Evolutionary conservation across 176 grass and related monocot genomes (phyloP).

Genomic region (Avena eriantha): DNA sequence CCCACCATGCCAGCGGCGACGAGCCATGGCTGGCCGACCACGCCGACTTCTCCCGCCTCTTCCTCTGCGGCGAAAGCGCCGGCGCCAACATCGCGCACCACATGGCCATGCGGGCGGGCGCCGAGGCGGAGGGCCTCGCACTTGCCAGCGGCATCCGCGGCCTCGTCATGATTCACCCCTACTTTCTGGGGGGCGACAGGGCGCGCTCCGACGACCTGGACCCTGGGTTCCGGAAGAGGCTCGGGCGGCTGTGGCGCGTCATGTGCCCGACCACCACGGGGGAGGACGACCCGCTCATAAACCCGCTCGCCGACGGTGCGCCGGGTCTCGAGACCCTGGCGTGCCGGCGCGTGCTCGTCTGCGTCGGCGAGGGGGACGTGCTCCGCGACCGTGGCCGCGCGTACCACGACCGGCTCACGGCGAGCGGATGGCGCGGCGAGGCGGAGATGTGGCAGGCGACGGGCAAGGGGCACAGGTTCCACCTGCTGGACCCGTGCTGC

Average conservation of each 20-base stretch:
- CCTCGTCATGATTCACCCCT: background rate
- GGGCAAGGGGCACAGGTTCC: background rate
- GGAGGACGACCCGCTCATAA: background rate
- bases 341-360: background rate
- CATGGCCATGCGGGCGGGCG: slow-evolving; percentile 57
- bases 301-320: background rate
- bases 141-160: background rate
- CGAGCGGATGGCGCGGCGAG: background rate
- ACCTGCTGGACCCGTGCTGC: background rate
- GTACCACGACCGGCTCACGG: background rate
- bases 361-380: background rate
- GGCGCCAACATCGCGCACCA: slow-evolving; percentile 87
- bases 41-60: slow-evolving; percentile 66
- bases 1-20: slow-evolving; percentile 30
- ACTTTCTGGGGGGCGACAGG: background rate
- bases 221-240: background rate
- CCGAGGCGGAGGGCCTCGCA: background rate
- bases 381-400: background rate
- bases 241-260: background rate
- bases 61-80: slow-evolving; percentile 78
- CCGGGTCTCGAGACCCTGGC: background rate
- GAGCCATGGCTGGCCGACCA: slow-evolving; percentile 47
- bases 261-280: background rate
- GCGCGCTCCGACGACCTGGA: background rate
- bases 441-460: background rate